phyloP scores from a whole-genome alignment of 331 rosid species.

The Prunus yedoensis region DNA sequence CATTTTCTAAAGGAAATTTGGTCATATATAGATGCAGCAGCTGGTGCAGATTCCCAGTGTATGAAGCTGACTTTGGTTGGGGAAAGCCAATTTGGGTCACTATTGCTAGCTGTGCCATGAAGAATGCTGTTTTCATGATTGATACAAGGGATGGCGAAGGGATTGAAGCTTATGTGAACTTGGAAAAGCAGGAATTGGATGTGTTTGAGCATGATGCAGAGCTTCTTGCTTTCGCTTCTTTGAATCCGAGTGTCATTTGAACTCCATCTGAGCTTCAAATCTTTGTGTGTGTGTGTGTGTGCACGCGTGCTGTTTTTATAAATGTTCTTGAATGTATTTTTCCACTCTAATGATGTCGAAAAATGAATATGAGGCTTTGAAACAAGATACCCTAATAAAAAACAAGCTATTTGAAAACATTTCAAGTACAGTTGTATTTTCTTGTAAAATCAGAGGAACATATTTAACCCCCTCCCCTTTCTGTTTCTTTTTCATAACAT shows the following conservation, averaged over 20 bases:
- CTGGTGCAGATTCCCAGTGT: constrained; percentile 24
- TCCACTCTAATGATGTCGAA: too few species aligned
- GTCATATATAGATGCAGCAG: constrained; percentile 23
- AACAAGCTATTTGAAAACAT: too few species aligned
- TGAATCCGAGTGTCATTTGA: constrained; percentile 16
- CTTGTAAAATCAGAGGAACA: too few species aligned
- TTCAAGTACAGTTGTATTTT: too few species aligned
- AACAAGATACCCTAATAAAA: too few species aligned
- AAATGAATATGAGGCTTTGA: too few species aligned
- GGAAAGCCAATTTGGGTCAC: constrained; percentile 27
- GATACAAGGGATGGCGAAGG: constrained; percentile 27
- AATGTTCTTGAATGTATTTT: background rate
- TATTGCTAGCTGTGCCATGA: constrained; percentile 6
- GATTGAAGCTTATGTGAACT: constrained; percentile 21
- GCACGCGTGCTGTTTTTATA: background rate
- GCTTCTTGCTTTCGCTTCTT: constrained; percentile 21
- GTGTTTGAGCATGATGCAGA: constrained; percentile 8
- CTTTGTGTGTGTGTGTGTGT: background rate
- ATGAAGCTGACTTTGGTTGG: constrained; percentile 52
- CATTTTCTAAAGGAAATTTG: background rate
- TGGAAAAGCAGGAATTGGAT: constrained; percentile 14
- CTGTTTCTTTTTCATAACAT: too few species aligned
- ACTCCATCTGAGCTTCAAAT: background rate
- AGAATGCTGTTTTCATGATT: constrained; percentile 10
- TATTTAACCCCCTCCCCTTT: too few species aligned